Base-by-base conservation (phyloP, 2,329 filamentous ascomycete species). In the Stromatinia cepivora region DNA sequence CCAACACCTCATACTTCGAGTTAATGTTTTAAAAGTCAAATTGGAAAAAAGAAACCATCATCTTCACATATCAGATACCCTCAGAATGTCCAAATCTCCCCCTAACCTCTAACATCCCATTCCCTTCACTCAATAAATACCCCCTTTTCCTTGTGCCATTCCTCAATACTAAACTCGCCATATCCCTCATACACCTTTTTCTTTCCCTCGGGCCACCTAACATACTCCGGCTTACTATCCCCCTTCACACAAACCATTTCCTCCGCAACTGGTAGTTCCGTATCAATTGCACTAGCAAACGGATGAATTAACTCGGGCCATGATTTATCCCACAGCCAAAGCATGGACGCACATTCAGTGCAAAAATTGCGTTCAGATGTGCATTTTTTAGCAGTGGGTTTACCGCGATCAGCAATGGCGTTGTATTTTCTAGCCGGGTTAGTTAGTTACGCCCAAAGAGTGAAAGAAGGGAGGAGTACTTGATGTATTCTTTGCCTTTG, bases 291-390 rank as follows among this genome's bases (percentile, higher is more conserved):
- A 11, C 81, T 81, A 6, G 82, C 81, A 76, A 84, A 84, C 1
- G 82, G 83, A 74, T 84, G 82, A 64, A 83, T 82, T 66, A 84
- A 67, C 70, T 84, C 81, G 0, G 82, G 82, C 81, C 81, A 84
- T 22, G 80, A 77, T 28, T 79, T 75, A 72, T 84, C 82, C 80
- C 80, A 83, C 5, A 84, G 72, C 82, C 82, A 83, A 8, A 83
- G 75, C 81, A 83, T 83, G 7, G 79, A 78, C 62, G 81, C 80
- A 74, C 82, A 84, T 63, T 81, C 81, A 3, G 79, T 80, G 73
- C 81, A 84, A 71, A 84, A 84, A 72, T 78, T 82, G 15, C 82
- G 78, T 74, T 84, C 81, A 0, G 81, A 83, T 0, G 77, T 79
- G 71, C 79, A 82, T 59, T 73, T 73, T 66, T 79, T 64, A 65